A percentile compares a stretch with the other conserved stretches of the same genome.
phyloP scores from a whole-genome alignment of 192 early-diverging fungal species.

The Coemansia sp. region DNA sequence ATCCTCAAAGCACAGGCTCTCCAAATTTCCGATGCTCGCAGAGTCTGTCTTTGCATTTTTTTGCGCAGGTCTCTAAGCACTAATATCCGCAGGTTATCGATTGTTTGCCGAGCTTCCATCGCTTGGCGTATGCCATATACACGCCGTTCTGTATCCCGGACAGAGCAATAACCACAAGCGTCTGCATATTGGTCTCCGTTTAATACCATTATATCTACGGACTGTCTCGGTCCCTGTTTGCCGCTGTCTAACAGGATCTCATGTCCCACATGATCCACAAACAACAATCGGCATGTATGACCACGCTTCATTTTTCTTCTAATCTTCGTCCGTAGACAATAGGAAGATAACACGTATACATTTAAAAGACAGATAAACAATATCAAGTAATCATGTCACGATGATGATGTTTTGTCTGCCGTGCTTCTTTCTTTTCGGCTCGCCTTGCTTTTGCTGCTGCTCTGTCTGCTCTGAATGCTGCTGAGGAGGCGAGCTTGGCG shows the following conservation, averaged over 20 bases:
- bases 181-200: no score
- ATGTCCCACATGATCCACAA: background rate
- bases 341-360: background rate
- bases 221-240: no score
- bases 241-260: background rate
- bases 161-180: no score
- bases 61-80: background rate
- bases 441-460: slow-evolving; percentile 5
- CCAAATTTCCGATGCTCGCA: no score
- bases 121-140: no score
- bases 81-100: background rate
- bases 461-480: background rate
- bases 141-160: no score
- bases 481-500: background rate
- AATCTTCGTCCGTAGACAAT: background rate
- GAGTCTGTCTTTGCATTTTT: background rate
- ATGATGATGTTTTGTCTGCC: slow-evolving; percentile 38
- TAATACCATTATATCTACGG: no score
- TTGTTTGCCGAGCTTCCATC: no score
- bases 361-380: slow-evolving; percentile 2
- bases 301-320: slow-evolving; percentile 3
- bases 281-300: background rate
- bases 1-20: background rate
- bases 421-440: slow-evolving; percentile 36
- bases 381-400: slow-evolving; percentile 15